phyloP scores from a whole-genome alignment of 306 rosid genomes.

The Pterocarpus macrocarpus region DNA sequence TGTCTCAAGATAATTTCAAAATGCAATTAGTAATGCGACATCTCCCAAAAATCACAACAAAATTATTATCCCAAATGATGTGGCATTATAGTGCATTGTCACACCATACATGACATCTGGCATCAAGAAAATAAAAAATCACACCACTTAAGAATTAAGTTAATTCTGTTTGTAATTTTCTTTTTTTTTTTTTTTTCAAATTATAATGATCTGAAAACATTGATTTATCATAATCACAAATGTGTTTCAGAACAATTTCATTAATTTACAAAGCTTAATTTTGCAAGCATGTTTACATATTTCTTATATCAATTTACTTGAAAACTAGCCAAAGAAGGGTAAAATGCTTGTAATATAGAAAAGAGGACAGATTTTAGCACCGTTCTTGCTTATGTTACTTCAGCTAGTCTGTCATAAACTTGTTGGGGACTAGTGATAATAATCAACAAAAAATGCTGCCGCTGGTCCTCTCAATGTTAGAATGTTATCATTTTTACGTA shows the following conservation, averaged over 20 bases:
- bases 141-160: slow-evolving; percentile 18
- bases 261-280: not conserved
- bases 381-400: not conserved
- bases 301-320: slow-evolving; percentile 14
- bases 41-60: not conserved
- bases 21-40: slow-evolving; percentile 24
- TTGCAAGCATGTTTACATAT: slow-evolving; percentile 16
- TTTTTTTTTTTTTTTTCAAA: not conserved
- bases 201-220: slow-evolving; percentile 3
- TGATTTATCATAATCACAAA: not conserved
- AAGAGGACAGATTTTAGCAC: slow-evolving; percentile 29
- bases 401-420: too few species aligned
- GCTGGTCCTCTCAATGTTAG: too few species aligned
- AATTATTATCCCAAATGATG: slow-evolving; percentile 23
- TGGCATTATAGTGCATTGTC: not conserved
- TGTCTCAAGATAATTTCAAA: slow-evolving; percentile 15
- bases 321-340: slow-evolving; percentile 11
- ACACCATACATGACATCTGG: slow-evolving; percentile 8
- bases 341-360: slow-evolving; percentile 30
- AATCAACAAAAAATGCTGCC: slow-evolving; percentile 15
- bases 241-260: slow-evolving; percentile 8
- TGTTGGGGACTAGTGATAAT: not conserved
- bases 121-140: not conserved
- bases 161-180: not conserved
- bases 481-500: too few species aligned